Percentiles rank a stretch among this genome's conserved stretches.
phyloP scores from a whole-genome alignment of 805 yeast genomes.

The Barnettozyma californica region DNA sequence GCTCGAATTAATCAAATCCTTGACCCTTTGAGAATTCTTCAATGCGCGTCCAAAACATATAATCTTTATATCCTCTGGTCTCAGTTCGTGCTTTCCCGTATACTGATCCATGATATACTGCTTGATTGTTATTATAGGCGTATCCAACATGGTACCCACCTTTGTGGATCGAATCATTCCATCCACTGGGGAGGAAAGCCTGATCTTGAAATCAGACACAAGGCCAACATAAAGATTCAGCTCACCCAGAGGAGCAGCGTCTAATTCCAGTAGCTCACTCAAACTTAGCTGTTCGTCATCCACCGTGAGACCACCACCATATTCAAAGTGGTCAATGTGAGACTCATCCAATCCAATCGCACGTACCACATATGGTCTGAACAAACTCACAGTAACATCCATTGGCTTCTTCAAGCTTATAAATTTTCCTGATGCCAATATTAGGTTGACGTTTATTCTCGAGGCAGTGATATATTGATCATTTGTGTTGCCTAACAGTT shows the following conservation, averaged over 20 bases:
- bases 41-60: constrained; percentile 24
- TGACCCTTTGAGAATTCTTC: constrained; percentile 15
- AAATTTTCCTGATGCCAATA: constrained; percentile 17
- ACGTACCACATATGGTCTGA: constrained; percentile 16
- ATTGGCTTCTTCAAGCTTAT: constrained; percentile 13
- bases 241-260: constrained; percentile 29
- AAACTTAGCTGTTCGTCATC: constrained; percentile 21
- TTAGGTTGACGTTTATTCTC: constrained; percentile 15
- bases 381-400: constrained; percentile 9
- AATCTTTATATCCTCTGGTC: constrained; percentile 20
- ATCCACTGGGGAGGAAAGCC: constrained; percentile 22
- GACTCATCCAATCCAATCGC: constrained; percentile 11
- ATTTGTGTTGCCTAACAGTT: constrained; percentile 1
- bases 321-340: constrained; percentile 16
- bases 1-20: constrained; percentile 10
- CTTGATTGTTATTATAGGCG: constrained; percentile 19
- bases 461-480: constrained; percentile 10
- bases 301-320: constrained; percentile 16
- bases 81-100: constrained; percentile 12
- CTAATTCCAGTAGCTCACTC: constrained; percentile 28
- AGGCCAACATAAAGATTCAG: constrained; percentile 24
- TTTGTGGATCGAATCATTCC: constrained; percentile 9
- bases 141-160: constrained; percentile 15
- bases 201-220: constrained; percentile 21
- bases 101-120: constrained; percentile 24